These are phyloP conservation scores for Centrapalus pauciflorus DNA, from an alignment of 129 eudicot genomes.

Conservation along the genomic window DNA sequence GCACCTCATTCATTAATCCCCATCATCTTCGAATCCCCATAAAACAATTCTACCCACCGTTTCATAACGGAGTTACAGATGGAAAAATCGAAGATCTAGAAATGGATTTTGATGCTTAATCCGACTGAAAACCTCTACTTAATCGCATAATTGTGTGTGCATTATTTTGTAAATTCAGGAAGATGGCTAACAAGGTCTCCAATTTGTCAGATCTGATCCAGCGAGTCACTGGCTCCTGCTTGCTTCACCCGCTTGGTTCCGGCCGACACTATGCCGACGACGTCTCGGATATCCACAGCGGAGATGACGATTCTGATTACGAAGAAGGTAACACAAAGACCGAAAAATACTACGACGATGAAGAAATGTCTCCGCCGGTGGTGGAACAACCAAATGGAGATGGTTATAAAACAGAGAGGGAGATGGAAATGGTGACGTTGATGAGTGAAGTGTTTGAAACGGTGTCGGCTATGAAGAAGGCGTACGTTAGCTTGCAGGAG, in stretches of 20 bases:
- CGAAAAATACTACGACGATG: constrained; percentile 21
- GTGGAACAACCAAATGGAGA: background rate
- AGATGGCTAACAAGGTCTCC: constrained; percentile 67
- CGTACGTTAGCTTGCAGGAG: constrained; percentile 78
- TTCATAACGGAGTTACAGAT: background rate
- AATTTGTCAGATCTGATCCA: constrained; percentile 95
- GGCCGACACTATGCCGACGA: constrained; percentile 36
- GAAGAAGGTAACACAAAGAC: constrained; percentile 16
- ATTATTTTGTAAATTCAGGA: constrained; percentile 1
- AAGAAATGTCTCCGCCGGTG: constrained; percentile 14
- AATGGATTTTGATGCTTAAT: background rate
- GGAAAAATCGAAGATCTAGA: background rate
- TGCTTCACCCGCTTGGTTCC: constrained; percentile 66
- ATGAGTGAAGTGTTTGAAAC: constrained; percentile 84
- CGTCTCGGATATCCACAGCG: constrained; percentile 18
- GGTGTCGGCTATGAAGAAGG: constrained; percentile 65
- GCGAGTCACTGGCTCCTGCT: constrained; percentile 80
- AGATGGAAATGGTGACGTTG: constrained; percentile 43
- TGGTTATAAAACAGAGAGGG: constrained; percentile 12
- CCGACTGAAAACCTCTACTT: background rate
- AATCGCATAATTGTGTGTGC: background rate
- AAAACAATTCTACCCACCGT: constrained; percentile 6
- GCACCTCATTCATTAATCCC: constrained; percentile 10
- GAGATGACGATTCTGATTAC: constrained; percentile 23
- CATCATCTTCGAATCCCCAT: constrained; percentile 19